A percentile compares a stretch with the other conserved stretches of the same genome.
Evolutionary conservation across 768 basidiomycete genomes (phyloP).

Genomic region (Podaxis sp.): DNA sequence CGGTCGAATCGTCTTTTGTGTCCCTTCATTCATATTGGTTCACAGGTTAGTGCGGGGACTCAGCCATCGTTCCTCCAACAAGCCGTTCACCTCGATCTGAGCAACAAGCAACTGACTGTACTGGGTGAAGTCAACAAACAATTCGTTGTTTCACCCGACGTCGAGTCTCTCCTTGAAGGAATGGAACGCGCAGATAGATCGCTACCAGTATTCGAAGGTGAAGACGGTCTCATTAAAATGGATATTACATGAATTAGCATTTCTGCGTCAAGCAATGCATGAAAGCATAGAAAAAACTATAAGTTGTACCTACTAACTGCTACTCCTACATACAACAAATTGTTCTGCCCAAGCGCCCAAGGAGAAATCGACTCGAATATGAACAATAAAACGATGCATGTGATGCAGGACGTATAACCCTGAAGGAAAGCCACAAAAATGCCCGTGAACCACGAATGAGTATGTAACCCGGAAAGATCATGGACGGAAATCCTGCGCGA

Average conservation of each 20-base stretch:
- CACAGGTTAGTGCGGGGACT: slow-evolving; percentile 77
- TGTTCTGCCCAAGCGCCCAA: not conserved
- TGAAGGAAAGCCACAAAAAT: not conserved
- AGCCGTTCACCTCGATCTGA: slow-evolving; percentile 66
- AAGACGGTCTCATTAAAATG: slow-evolving; percentile 52
- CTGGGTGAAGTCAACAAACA: slow-evolving; percentile 86
- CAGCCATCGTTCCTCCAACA: slow-evolving; percentile 89
- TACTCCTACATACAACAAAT: not conserved
- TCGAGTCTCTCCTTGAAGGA: slow-evolving; percentile 66
- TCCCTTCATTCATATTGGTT: not conserved
- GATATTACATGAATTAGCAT: slow-evolving; percentile 23
- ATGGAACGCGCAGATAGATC: slow-evolving; percentile 51
- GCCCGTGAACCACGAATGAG: not conserved
- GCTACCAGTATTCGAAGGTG: slow-evolving; percentile 29
- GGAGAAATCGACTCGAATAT: not conserved
- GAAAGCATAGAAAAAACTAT: not conserved
- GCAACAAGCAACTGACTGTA: slow-evolving; percentile 56
- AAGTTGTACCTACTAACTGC: not conserved
- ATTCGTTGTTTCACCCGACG: slow-evolving; percentile 80
- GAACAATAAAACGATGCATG: not conserved
- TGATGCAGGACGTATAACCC: not conserved
- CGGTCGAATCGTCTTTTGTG: not conserved
- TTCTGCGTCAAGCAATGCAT: not conserved
- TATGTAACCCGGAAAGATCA: not conserved
- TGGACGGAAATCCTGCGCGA: slow-evolving; percentile 25